Conservation (phyloP, 1,139 yeast species). For the Geotrichum europaeum region DNA sequence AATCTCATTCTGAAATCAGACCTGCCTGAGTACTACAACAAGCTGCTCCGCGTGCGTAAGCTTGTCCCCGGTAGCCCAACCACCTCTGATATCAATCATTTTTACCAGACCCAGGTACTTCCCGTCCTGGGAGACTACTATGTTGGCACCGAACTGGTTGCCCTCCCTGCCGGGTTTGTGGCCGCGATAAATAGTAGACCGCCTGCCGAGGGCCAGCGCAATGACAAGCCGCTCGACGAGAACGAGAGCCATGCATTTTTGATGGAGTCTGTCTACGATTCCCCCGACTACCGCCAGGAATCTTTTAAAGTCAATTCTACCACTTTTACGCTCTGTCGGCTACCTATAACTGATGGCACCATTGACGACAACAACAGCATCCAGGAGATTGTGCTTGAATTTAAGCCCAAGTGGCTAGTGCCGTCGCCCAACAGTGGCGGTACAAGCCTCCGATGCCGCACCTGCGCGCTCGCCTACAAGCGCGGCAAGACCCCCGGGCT, state of each 20-base stretch:
- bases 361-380: not conserved
- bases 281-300: not conserved
- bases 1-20: conserved; percentile 22
- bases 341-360: not conserved
- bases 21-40: conserved; percentile 16
- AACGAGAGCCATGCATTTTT: conserved; percentile 21
- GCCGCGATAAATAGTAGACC: conserved; percentile 3
- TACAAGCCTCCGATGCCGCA: conserved; percentile 34
- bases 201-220: conserved; percentile 7
- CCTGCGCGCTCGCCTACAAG: conserved; percentile 38
- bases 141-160: conserved; percentile 20
- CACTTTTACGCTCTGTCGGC: not conserved
- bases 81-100: conserved; percentile 19
- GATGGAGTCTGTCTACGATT: conserved; percentile 18
- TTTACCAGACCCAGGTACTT: conserved; percentile 15
- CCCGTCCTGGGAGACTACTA: conserved; percentile 20
- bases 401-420: conserved; percentile 45
- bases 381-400: conserved; percentile 30
- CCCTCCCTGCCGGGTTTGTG: conserved; percentile 9
- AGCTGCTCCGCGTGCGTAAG: conserved; percentile 27
- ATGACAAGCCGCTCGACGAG: conserved; percentile 9
- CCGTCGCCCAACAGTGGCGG: conserved; percentile 27
- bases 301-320: not conserved
- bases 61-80: conserved; percentile 17
- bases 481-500: conserved; percentile 29